Evolutionary conservation across 768 basidiomycete species (phyloP), one percentile per base, ranked within the genome.

Genomic region (Rhodosporidiobolus sp.): DNA sequence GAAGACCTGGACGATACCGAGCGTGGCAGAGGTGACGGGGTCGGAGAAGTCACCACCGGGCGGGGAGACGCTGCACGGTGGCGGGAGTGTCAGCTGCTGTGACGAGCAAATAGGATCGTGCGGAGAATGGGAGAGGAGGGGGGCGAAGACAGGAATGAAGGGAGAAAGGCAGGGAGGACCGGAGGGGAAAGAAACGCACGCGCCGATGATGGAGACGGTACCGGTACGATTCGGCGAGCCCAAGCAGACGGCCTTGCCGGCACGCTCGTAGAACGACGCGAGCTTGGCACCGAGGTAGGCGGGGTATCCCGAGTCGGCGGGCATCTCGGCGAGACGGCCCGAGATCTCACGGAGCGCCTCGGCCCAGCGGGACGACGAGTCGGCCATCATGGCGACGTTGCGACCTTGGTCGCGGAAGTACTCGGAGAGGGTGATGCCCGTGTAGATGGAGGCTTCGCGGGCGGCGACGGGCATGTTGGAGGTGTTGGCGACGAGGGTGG

Each of bases 391-490:
- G 57, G 95, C 88, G 52, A 98, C 95, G 79, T 98, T 94, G 79
- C 86, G 88, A 28, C 96, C 96, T 82, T 98, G 96, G 82, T 99
- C 96, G 83, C 96, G 91, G 90, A 96, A 98, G 84, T 98, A 98
- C 80, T 98, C 96, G 34, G 96, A 94, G n/a, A 98, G 88, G 1
- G 96, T 98, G 83, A 98, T 99, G 78, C 96, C 96, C 96, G 64
- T 99, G 83, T 99, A 99, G 80, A 99, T 98, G 28, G 95, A 97
- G 9, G 96, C 96, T 83, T 99, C 96, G 76, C 96, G 92, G 55
- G 96, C 96, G 55, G 96, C 96, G 77, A 99, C 96, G 77, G 96
- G 96, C 96, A 99, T 99, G 84, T 98, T 98, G 60, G 96, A 99
- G 5, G 96, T 99, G 81, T 99, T 99, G 76, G 96, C 96, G 72